Base-by-base conservation (phyloP, 2,329 filamentous ascomycete genomes). In the Passalora sequoiae region DNA sequence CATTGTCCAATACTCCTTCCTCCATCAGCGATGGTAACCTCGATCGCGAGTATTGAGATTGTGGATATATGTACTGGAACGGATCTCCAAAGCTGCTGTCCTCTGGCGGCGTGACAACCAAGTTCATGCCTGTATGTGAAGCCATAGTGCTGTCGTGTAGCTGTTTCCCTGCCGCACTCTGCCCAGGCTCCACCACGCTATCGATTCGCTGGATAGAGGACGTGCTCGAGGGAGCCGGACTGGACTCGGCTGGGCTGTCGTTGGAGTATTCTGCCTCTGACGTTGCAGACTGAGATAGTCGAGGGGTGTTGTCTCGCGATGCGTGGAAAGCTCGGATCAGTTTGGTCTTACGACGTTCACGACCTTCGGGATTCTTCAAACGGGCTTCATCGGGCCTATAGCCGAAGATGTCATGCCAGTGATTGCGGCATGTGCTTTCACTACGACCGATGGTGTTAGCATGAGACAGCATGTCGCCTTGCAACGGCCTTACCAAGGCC, bases 361-460 rank as follows among this genome's bases (percentile, higher is more conserved):
- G 40, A 13, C 40, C 40, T 13, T 42, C 31, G 9, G 29, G 30
- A 21, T 42, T 35, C 22, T 42, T 42, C 40, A 44, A 16, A 2
- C 42, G 36, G 4, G 42, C 42, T 12, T 39, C 20, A 28, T 38
- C 36, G 3, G 42, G 42, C 3, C 28, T 12, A 21, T 44, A 44
- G 6, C 42, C 36, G 31, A 44, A 44, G 13, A 44, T 44, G 9
- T 44, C 42, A 12, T 44, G 42, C 42, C 42, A 44, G 29, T 40
- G 42, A 27, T 40, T 44, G 15, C 42, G 35, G 15, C 42, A 44
- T 12, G 42, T 44, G 10, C 27, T 31, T 24, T 44, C 36, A 17
- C 42, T 44, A 22, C 9, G 12, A 20, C 9, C 4, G 15, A 9
- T 19, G n/a, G 24, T 5, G 20, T 36, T 22, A 36, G 33, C 20